Base-by-base conservation (phyloP, 192 early-diverging fungal species). In the Gamsiella multidivaricata region DNA sequence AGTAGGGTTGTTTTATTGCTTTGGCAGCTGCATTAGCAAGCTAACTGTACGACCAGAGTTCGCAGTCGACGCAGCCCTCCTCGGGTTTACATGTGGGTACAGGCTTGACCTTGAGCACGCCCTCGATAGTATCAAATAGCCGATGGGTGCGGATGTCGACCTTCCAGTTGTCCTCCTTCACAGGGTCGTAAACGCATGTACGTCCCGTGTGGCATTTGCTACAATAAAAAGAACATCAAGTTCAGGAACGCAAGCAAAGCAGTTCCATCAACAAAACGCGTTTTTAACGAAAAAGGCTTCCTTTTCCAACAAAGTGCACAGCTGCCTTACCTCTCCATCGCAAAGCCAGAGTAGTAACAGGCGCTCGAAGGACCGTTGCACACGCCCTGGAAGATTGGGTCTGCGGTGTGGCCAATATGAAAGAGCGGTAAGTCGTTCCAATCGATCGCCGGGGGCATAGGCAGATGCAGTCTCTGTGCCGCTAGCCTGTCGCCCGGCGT, bases 391-490 rank as follows among this genome's bases (percentile, higher is more conserved):
- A 88, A 98, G 26, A 98, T 90, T 11, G 96, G 96, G 81, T 98
- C 97, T 3, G 91, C 92, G 3, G 89, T 91, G 81, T 98, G 90
- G 5, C 95, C 96, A 69, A 96, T 79, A 58, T 98, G 97, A 72
- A 88, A 98, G 31, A 97, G 88, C n/a, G 95, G 92, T 54, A 95
- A 58, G 26, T 88, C 79, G 5, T 88, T 68, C 65, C 85, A 85
- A 51, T 84, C 80, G 14, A 79, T 61, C 10, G 74, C 83, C 1
- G 87, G 90, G 14, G 90, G 86, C 61, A 69, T 39, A 1, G 94
- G 91, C 50, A 98, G 81, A 61, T 97, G 96, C 14, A 98, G 78
- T 25, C 96, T 85, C 37, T 65, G 31, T 6, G 97, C 91, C 11
- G 93, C 91, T 52, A 93, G 65, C 8, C 82, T 73, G 56, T 98